A percentile compares a stretch with the other conserved stretches of the same genome.
These are phyloP conservation scores for Periconia macrospinosa DNA, from an alignment of 2,329 filamentous ascomycete genomes.

Conservation along the genomic window DNA sequence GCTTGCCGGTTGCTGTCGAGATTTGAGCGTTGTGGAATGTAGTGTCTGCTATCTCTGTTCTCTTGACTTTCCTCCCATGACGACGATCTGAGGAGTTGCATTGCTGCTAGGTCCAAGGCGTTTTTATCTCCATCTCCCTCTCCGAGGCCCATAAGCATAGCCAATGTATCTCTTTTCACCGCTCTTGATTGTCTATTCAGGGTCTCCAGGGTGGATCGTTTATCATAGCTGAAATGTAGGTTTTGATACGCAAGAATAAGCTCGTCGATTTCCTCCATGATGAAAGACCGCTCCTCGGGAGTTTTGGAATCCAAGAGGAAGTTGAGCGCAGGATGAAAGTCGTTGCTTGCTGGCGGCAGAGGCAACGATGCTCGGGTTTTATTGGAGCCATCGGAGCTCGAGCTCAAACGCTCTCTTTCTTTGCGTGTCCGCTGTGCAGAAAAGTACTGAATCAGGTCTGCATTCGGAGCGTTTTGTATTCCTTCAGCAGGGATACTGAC, in stretches of 20 bases:
- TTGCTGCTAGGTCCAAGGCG: constrained; percentile 11
- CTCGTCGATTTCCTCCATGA: constrained; percentile 38
- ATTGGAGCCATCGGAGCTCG: neutral
- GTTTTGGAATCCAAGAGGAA: constrained; percentile 19
- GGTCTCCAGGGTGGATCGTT: constrained; percentile 7
- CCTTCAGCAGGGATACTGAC: constrained; percentile 18
- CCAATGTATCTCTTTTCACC: constrained; percentile 22
- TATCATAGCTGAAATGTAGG: constrained; percentile 12
- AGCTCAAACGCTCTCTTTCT: constrained; percentile 12
- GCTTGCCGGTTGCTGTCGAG: constrained; percentile 1
- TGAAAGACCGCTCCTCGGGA: constrained; percentile 21
- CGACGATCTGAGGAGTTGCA: constrained; percentile 15
- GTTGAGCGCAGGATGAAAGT: constrained; percentile 26
- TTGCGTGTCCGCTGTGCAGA: constrained; percentile 13
- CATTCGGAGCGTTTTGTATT: constrained; percentile 16
- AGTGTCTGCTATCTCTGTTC: constrained; percentile 14
- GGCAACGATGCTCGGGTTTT: constrained; percentile 4
- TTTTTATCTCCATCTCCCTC: constrained; percentile 10
- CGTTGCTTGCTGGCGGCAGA: constrained; percentile 6
- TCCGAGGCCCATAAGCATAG: constrained; percentile 18
- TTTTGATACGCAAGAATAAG: constrained; percentile 36
- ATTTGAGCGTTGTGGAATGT: constrained; percentile 21
- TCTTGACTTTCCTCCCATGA: constrained; percentile 12
- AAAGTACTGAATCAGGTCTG: constrained; percentile 28
- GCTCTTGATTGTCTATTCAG: constrained; percentile 9